phyloP scores from a whole-genome alignment of 176 grass and related monocot genomes.

The Neostapfia colusana region DNA sequence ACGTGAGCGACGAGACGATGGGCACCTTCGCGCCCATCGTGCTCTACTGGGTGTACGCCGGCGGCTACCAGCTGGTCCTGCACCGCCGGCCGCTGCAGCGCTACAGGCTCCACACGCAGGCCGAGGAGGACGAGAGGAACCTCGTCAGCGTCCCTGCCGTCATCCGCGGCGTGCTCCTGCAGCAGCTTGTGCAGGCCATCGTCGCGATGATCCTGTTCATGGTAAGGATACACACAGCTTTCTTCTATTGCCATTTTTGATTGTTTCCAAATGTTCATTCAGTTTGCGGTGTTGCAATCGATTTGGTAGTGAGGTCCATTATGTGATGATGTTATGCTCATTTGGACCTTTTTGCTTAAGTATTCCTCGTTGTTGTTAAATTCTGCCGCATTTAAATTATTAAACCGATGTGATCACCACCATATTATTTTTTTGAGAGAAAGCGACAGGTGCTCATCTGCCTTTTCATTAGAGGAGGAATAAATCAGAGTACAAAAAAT shows the following conservation, averaged over 20 bases:
- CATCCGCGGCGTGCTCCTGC: conserved; percentile 69
- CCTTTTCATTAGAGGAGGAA: too few species aligned
- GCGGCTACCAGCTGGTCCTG: conserved; percentile 67
- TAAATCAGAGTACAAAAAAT: too few species aligned
- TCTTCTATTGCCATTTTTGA: not conserved
- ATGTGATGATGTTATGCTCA: not conserved
- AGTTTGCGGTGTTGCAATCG: not conserved
- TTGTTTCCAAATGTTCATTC: not conserved
- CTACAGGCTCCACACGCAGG: conserved; percentile 70
- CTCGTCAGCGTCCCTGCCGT: conserved; percentile 57
- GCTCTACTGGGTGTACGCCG: conserved; percentile 80
- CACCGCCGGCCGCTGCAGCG: conserved; percentile 60
- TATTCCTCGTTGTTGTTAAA: not conserved
- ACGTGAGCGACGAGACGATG: conserved; percentile 81
- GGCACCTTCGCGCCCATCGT: conserved; percentile 87
- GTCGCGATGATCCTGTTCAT: conserved; percentile 76
- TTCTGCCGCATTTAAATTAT: not conserved
- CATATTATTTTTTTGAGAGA: too few species aligned
- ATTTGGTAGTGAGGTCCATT: not conserved
- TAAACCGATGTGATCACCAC: not conserved
- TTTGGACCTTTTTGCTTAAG: not conserved
- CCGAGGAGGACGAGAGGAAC: conserved; percentile 80
- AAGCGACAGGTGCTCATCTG: too few species aligned
- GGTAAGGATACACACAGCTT: conserved; percentile 40
- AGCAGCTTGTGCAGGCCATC: conserved; percentile 77